phyloP scores from a whole-genome alignment of 129 eudicot species.

The Saposhnikovia divaricata region DNA sequence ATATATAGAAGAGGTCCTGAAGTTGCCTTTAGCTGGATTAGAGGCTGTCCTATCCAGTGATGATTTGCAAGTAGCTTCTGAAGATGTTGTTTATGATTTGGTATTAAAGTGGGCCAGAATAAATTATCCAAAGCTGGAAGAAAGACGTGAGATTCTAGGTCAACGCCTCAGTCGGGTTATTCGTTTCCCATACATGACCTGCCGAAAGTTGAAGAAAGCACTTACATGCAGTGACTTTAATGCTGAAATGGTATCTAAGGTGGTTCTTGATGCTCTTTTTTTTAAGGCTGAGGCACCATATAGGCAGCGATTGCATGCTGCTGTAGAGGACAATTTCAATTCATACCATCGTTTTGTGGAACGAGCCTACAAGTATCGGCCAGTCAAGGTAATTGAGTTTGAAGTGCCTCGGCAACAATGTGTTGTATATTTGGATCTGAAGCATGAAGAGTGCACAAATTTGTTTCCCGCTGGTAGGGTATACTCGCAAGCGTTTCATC shows the following conservation, averaged over 20 bases:
- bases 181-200: slow-evolving; percentile 77
- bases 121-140: slow-evolving; percentile 58
- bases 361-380: slow-evolving; percentile 72
- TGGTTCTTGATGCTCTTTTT: slow-evolving; percentile 67
- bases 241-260: slow-evolving; percentile 41
- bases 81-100: slow-evolving; percentile 72
- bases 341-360: slow-evolving; percentile 30
- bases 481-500: slow-evolving; percentile 70
- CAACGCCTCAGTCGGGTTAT: slow-evolving; percentile 38
- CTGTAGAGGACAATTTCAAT: slow-evolving; percentile 29
- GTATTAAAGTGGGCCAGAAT: slow-evolving; percentile 55
- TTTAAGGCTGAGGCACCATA: slow-evolving; percentile 69
- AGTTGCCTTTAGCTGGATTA: slow-evolving; percentile 60
- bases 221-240: slow-evolving; percentile 49
- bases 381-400: slow-evolving; percentile 63
- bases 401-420: slow-evolving; percentile 69
- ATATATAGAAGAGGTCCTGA: slow-evolving; percentile 56
- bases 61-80: slow-evolving; percentile 68
- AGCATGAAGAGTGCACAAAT: slow-evolving; percentile 51
- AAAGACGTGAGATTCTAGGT: slow-evolving; percentile 45
- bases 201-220: slow-evolving; percentile 60
- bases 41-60: slow-evolving; percentile 64
- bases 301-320: slow-evolving; percentile 40
- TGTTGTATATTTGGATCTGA: slow-evolving; percentile 64
- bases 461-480: slow-evolving; percentile 55